Evolutionary conservation across 441 rosid species (phyloP).

Genomic region (Erysimum pusillum): DNA sequence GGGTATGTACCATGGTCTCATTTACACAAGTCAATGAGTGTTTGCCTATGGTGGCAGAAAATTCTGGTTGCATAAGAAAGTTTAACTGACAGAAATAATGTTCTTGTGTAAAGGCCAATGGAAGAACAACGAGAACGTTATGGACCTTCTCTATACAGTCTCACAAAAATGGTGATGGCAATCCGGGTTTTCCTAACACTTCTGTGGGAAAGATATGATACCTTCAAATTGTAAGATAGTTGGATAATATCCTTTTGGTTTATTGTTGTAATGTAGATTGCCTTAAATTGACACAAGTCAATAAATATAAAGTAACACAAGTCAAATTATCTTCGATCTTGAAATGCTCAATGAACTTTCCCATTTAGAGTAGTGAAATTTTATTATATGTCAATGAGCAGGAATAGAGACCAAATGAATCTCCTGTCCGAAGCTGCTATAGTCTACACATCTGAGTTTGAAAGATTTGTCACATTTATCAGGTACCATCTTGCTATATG

Average conservation of each 20-base stretch:
- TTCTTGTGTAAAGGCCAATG: constrained; percentile 80
- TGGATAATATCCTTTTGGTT: constrained; percentile 19
- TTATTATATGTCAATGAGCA: constrained; percentile 50
- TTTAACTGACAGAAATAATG: constrained; percentile 32
- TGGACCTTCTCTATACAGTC: constrained; percentile 93
- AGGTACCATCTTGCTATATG: constrained; percentile 60
- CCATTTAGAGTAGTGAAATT: constrained; percentile 39
- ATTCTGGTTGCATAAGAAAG: constrained; percentile 26
- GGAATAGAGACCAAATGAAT: constrained; percentile 64
- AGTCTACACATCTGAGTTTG: constrained; percentile 77
- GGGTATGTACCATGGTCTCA: constrained; percentile 70
- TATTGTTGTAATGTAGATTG: constrained; percentile 24
- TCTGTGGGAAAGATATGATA: constrained; percentile 71
- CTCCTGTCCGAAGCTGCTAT: constrained; percentile 77
- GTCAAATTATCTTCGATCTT: constrained; percentile 21
- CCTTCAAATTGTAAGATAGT: constrained; percentile 69
- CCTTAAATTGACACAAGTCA: constrained; percentile 29
- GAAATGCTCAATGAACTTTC: constrained; percentile 11
- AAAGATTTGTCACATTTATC: constrained; percentile 79
- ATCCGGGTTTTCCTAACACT: constrained; percentile 75
- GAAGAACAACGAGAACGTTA: constrained; percentile 97
- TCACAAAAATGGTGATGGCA: constrained; percentile 69
- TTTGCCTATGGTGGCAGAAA: constrained; percentile 20
- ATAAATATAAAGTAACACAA: constrained; percentile 19
- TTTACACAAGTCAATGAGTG: constrained; percentile 6